Evolutionary conservation across 768 basidiomycete genomes (phyloP), one percentile per base, ranked within the genome.

Genomic region (Termitomyces sp.): DNA sequence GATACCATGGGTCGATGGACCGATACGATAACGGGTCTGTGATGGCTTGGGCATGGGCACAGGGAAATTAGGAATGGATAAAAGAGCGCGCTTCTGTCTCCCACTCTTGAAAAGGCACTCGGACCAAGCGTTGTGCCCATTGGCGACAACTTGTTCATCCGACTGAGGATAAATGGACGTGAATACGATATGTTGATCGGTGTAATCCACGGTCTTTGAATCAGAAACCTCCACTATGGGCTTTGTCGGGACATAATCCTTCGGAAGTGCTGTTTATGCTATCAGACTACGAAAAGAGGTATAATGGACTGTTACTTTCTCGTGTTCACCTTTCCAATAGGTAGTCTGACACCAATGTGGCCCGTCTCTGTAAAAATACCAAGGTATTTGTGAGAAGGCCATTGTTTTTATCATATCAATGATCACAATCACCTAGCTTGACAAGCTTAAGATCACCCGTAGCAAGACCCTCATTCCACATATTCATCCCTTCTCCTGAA

Each of bases 1-100:
- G 15, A 55, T 42, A 0, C 74, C 73, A 28, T 42, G 37, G 4
- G n/a, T 4, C 1, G 54, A 43, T 24, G 42, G 41, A 17, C 41
- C 30, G 30, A 55, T 45, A 15, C 54, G 54, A 45, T 45, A 30
- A 28, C 34, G 38, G 10, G 30, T n/a, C 11, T 41, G 15, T 1
- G 48, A 21, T 7, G 48, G 41, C 35, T 14, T 34, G 12, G 19
- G 30, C 6, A 55, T 30, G 10, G 42, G 41, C 7, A 34, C 45
- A 34, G 41, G 35, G 28, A 51, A 56, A 14, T 38, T 40, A 5
- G 54, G 48, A 17, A 34, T 51, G 12, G 42, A 30, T 35, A 56
- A 15, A 15, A 56, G 42, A 9, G 24, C 0, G 32, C 19, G 47
- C 22, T 38, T 44, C 21, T 30, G 14, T 14, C 17, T 26, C 2